Conservation (phyloP, 148 eudicot species). For the Rhododendron kiyosumense region DNA sequence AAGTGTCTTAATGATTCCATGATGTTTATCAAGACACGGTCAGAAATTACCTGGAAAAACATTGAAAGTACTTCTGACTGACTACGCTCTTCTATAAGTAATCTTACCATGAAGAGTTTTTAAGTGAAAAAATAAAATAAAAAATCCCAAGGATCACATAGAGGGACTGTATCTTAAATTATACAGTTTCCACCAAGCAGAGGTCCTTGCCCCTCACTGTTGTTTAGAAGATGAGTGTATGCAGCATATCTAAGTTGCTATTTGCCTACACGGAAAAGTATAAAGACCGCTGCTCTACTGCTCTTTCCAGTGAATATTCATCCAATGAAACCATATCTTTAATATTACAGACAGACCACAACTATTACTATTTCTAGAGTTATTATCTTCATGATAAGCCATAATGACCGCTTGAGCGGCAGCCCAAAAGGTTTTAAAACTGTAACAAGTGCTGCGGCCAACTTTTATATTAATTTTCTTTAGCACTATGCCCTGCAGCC, state of each 20-base stretch:
- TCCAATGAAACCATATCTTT: background rate
- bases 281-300: background rate
- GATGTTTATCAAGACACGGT: conserved; percentile 38
- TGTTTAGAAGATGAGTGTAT: background rate
- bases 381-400: background rate
- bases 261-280: background rate
- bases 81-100: background rate
- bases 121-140: background rate
- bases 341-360: background rate
- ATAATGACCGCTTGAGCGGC: background rate
- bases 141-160: background rate
- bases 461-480: background rate
- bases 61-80: background rate
- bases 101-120: background rate
- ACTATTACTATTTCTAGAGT: background rate
- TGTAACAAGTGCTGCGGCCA: background rate
- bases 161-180: background rate
- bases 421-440: background rate
- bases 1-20: conserved; percentile 42
- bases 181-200: background rate
- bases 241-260: background rate
- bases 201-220: background rate
- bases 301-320: background rate
- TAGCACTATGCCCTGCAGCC: background rate
- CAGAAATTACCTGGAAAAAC: conserved; percentile 56